These are phyloP conservation scores for Saccharomyces hybrid DNA, from an alignment of 1,139 yeast species.

Conservation along the genomic window DNA sequence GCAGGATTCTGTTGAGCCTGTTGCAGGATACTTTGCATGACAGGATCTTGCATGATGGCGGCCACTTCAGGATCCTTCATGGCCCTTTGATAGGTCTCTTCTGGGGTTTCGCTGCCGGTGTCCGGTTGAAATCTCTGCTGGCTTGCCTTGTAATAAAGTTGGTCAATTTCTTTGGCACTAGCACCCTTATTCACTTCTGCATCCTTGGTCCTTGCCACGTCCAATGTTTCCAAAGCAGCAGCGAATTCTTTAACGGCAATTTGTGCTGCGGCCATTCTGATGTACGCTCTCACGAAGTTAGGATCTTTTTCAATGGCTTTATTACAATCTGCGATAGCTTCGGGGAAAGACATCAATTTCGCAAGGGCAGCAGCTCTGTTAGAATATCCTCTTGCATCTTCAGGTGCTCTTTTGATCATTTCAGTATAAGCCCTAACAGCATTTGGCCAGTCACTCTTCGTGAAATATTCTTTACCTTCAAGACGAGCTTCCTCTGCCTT, in stretches of 20 bases:
- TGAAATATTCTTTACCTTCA: constrained; percentile 82
- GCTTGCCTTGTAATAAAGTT: constrained; percentile 69
- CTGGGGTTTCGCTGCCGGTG: constrained; percentile 86
- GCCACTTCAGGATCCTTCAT: constrained; percentile 92
- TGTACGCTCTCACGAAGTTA: constrained; percentile 83
- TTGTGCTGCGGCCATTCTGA: constrained; percentile 93
- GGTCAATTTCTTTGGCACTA: constrained; percentile 69
- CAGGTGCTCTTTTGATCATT: constrained; percentile 93
- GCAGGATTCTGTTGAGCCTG: constrained; percentile 97
- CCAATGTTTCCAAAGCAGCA: constrained; percentile 74
- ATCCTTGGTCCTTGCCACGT: constrained; percentile 70
- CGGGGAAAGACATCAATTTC: constrained; percentile 94
- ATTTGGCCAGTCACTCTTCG: constrained; percentile 91
- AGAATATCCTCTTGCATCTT: constrained; percentile 94
- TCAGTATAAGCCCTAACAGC: constrained; percentile 94
- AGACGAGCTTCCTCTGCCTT: constrained; percentile 95
- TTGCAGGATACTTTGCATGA: constrained; percentile 88
- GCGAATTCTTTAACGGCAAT: constrained; percentile 85
- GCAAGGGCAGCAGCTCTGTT: constrained; percentile 97
- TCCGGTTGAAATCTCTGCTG: constrained; percentile 71
- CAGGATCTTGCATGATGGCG: constrained; percentile 87
- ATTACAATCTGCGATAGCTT: constrained; percentile 89
- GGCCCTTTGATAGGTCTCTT: constrained; percentile 87
- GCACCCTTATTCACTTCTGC: constrained; percentile 54
- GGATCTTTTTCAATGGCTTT: constrained; percentile 85